A percentile compares a stretch with the other conserved stretches of the same genome.
These are phyloP conservation scores for Sugiyamaella valdiviana DNA, from an alignment of 805 yeast species.

Conservation along the genomic window DNA sequence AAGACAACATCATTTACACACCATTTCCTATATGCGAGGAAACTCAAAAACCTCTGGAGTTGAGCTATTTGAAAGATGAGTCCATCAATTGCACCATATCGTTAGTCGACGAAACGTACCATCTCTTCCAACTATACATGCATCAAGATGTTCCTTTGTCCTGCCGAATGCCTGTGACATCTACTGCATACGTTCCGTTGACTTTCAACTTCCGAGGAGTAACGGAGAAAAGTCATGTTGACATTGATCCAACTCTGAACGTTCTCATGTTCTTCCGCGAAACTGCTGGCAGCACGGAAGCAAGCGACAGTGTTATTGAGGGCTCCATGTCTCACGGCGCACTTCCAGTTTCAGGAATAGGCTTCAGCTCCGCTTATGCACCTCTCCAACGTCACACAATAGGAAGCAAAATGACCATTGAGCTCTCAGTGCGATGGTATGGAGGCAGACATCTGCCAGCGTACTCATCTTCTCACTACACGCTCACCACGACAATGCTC, in stretches of 20 bases:
- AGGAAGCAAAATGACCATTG: conserved; percentile 55
- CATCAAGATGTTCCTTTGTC: conserved; percentile 75
- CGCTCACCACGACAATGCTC: conserved; percentile 8
- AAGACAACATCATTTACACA: conserved; percentile 47
- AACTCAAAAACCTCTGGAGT: conserved; percentile 52
- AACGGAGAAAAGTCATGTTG: conserved; percentile 15
- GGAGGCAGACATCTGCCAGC: conserved; percentile 12
- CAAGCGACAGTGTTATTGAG: not conserved
- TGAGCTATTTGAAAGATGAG: conserved; percentile 45
- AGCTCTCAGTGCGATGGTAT: conserved; percentile 55
- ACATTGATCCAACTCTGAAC: conserved; percentile 13
- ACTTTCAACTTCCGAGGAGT: conserved; percentile 15
- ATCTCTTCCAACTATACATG: conserved; percentile 65
- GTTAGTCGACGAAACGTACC: conserved; percentile 60
- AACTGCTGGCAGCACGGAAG: not conserved
- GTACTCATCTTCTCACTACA: conserved; percentile 11
- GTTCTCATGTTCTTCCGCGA: conserved; percentile 7
- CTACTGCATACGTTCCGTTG: conserved; percentile 34
- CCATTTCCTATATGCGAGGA: conserved; percentile 61
- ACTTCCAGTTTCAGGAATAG: conserved; percentile 46
- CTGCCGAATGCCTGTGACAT: conserved; percentile 54
- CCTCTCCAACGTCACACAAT: conserved; percentile 52
- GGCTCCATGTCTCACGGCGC: not conserved
- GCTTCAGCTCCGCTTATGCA: conserved; percentile 56
- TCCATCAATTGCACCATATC: conserved; percentile 54